Percentiles rank a stretch among this genome's conserved stretches.
These are phyloP conservation scores for Symbiotaphrina buchneri DNA, from an alignment of 495 filamentous ascomycete species.

Conservation along the genomic window DNA sequence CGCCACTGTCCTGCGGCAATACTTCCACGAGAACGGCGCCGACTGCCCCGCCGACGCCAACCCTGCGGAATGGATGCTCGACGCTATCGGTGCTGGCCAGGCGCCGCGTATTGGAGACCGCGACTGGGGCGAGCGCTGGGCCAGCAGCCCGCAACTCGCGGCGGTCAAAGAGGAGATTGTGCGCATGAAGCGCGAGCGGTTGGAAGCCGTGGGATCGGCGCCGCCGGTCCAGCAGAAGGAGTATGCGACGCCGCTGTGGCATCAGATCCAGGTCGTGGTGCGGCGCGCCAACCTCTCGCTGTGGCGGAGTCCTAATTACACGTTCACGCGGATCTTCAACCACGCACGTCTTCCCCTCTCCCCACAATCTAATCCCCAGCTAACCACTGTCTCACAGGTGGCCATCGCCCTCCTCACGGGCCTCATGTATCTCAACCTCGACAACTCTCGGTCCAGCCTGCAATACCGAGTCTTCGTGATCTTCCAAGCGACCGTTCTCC, in stretches of 20 bases:
- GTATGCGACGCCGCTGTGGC: slow-evolving; percentile 29
- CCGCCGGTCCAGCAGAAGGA: slow-evolving; percentile 16
- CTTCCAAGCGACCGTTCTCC: too few species aligned
- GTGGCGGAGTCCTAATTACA: slow-evolving; percentile 73
- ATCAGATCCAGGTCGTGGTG: slow-evolving; percentile 29
- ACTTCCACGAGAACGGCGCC: slow-evolving; percentile 68
- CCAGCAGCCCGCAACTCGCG: slow-evolving; percentile 44
- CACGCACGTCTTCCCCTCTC: slow-evolving; percentile 31
- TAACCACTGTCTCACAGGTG: too few species aligned
- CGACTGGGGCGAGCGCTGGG: slow-evolving; percentile 73
- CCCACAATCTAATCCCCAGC: slow-evolving; percentile 4
- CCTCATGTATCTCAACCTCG: slow-evolving; percentile 61
- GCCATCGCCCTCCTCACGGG: slow-evolving; percentile 15
- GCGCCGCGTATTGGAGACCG: slow-evolving; percentile 59
- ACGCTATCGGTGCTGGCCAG: slow-evolving; percentile 66
- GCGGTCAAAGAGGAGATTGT: slow-evolving; percentile 48
- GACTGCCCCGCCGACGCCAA: slow-evolving; percentile 59
- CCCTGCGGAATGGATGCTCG: slow-evolving; percentile 92
- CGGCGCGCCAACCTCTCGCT: slow-evolving; percentile 66
- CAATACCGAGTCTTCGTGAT: slow-evolving; percentile 77
- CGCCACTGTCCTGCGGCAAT: slow-evolving; percentile 44
- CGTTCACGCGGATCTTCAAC: slow-evolving; percentile 45
- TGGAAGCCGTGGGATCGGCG: slow-evolving; percentile 20
- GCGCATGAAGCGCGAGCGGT: slow-evolving; percentile 36
- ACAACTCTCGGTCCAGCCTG: slow-evolving; percentile 49